phyloP scores from a whole-genome alignment of 2,329 filamentous ascomycete genomes.

The Fusarium tupiense region DNA sequence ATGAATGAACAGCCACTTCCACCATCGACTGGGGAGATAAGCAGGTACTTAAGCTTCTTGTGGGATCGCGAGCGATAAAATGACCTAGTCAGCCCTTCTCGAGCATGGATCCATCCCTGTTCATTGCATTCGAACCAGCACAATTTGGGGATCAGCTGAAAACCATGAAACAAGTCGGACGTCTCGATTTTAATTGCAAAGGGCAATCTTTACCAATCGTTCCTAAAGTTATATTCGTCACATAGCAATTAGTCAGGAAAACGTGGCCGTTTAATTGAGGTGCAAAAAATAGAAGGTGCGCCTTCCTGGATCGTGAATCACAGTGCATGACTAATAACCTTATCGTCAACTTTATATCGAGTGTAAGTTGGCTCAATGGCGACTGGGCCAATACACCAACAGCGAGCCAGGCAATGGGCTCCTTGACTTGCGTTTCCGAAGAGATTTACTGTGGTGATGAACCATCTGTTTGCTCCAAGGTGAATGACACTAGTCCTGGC shows the following conservation, averaged over 20 bases:
- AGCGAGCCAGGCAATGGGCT: background rate
- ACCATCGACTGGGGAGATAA: background rate
- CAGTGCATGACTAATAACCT: background rate
- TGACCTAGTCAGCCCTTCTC: slow-evolving; percentile 5
- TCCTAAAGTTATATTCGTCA: too few species aligned
- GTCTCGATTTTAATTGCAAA: background rate
- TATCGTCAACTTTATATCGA: background rate
- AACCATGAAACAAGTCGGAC: background rate
- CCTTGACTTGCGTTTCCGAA: background rate
- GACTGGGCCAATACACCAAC: background rate
- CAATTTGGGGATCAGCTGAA: slow-evolving; percentile 6
- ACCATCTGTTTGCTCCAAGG: background rate
- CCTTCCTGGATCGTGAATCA: background rate
- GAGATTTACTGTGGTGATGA: background rate
- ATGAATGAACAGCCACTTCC: background rate
- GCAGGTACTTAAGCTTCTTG: background rate
- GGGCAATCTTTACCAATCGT: background rate
- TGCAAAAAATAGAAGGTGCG: background rate
- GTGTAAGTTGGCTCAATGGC: background rate
- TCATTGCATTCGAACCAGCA: slow-evolving; percentile 6
- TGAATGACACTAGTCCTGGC: background rate
- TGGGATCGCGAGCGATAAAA: background rate
- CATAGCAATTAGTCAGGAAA: background rate
- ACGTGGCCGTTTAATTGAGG: background rate
- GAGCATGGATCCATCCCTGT: slow-evolving; percentile 23